Evolutionary conservation across 345 rosid genomes (phyloP).

Genomic region (Pistacia atlantica): DNA sequence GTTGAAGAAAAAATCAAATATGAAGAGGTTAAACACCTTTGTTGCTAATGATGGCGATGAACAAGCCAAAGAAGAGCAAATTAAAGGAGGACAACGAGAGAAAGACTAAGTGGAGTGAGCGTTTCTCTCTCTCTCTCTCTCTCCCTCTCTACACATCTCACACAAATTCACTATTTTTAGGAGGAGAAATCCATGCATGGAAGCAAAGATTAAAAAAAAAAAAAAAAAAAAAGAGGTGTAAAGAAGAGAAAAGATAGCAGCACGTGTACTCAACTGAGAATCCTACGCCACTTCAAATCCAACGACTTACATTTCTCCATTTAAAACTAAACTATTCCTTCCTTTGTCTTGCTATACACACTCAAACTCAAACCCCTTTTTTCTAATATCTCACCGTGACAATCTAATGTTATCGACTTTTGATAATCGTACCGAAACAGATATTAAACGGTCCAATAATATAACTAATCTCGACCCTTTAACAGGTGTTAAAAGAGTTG

Average conservation of each 20-base stretch:
- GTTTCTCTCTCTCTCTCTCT: constrained; percentile 22
- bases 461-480: no score
- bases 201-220: constrained; percentile 42
- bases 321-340: constrained; percentile 40
- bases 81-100: not conserved
- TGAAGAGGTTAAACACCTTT: constrained; percentile 26
- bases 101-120: constrained; percentile 4
- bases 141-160: constrained; percentile 3
- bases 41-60: constrained; percentile 43
- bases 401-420: no score
- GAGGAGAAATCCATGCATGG: constrained; percentile 76
- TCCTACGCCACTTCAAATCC: constrained; percentile 38
- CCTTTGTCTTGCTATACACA: constrained; percentile 41
- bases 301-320: constrained; percentile 34
- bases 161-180: constrained; percentile 29
- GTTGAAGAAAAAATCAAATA: constrained; percentile 28
- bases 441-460: no score
- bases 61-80: constrained; percentile 25
- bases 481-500: no score
- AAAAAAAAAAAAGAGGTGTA: constrained; percentile 20
- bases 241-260: constrained; percentile 28
- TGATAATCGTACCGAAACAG: no score
- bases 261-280: constrained; percentile 57
- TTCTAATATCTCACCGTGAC: no score
- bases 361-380: not conserved